Conservation (phyloP, 371 early-diverging fungal species). For the Massospora cicadina region DNA sequence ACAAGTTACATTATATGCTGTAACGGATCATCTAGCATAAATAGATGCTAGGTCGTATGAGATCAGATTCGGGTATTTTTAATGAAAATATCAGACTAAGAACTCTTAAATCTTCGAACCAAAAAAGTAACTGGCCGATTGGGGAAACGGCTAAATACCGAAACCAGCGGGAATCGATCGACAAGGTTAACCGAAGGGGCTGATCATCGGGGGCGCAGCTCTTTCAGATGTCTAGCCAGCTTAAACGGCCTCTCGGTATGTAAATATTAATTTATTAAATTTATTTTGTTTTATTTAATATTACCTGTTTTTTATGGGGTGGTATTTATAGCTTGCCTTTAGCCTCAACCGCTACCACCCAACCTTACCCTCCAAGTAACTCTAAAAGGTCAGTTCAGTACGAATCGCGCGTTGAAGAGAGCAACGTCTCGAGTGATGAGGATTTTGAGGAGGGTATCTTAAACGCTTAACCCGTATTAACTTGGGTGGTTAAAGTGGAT, state of each 20-base stretch:
- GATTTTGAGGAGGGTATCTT: slow-evolving; percentile 4
- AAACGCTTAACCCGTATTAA: neutral
- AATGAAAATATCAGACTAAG: too few species aligned
- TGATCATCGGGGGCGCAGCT: too few species aligned
- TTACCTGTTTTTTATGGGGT: neutral
- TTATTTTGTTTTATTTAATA: neutral
- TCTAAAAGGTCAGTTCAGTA: neutral
- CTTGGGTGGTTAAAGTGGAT: neutral
- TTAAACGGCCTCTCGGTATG: neutral
- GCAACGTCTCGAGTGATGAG: neutral
- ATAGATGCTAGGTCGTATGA: too few species aligned
- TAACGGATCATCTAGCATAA: too few species aligned
- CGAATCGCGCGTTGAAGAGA: neutral
- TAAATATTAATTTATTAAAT: neutral
- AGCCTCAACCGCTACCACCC: neutral
- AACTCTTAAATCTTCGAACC: too few species aligned
- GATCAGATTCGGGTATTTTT: too few species aligned
- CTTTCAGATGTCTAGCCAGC: neutral
- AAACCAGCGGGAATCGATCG: too few species aligned
- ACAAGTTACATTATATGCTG: too few species aligned
- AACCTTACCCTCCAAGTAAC: neutral
- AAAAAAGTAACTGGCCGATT: too few species aligned
- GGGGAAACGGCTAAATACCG: too few species aligned
- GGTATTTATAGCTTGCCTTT: too few species aligned
- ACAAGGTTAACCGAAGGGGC: too few species aligned